phyloP scores from a whole-genome alignment of 169 alveolate genomes.

The Miamiensis avidus region DNA sequence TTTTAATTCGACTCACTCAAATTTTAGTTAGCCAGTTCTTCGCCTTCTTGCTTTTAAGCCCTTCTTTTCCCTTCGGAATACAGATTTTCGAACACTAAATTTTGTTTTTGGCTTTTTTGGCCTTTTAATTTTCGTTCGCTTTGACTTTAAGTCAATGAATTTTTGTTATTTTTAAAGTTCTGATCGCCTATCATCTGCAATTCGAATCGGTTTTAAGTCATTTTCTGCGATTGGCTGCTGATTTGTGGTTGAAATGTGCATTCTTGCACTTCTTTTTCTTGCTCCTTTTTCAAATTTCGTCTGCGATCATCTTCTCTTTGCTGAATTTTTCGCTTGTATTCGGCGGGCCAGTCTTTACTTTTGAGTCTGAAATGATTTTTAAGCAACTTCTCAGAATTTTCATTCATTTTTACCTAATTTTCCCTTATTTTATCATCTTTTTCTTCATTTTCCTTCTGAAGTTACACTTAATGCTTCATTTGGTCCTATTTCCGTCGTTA shows the following conservation, averaged over 20 bases:
- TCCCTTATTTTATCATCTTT: too few species aligned
- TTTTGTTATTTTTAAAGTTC: too few species aligned
- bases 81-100: not conserved
- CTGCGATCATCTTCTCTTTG: not conserved
- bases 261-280: not conserved
- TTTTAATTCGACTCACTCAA: too few species aligned
- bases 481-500: not conserved
- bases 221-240: not conserved
- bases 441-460: not conserved
- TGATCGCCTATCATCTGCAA: too few species aligned
- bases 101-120: too few species aligned
- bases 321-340: not conserved
- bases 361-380: not conserved
- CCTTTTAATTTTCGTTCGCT: not conserved
- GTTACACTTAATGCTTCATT: not conserved
- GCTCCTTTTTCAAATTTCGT: not conserved
- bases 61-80: not conserved
- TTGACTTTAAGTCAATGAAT: not conserved
- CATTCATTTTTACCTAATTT: too few species aligned
- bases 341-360: not conserved
- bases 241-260: not conserved
- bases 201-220: not conserved
- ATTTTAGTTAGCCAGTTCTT: too few species aligned
- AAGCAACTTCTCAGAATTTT: not conserved
- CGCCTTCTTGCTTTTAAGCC: too few species aligned